A percentile compares a stretch with the other conserved stretches of the same genome.
phyloP scores from a whole-genome alignment of 2,329 filamentous ascomycete species.

The Penicillium sp. region DNA sequence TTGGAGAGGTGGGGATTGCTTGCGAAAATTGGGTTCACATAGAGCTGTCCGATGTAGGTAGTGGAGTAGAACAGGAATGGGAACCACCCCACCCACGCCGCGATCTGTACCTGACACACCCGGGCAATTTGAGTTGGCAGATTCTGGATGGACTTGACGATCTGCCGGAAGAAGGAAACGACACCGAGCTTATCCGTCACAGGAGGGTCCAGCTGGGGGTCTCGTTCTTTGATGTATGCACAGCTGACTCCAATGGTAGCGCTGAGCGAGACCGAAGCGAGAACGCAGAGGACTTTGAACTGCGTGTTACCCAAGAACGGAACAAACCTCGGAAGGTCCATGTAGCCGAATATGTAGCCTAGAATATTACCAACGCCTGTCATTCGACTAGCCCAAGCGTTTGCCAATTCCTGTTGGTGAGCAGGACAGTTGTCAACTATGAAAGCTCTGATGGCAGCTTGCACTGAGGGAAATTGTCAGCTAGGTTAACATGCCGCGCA shows the following conservation, averaged over 20 bases:
- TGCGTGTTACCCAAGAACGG: slow-evolving; percentile 84
- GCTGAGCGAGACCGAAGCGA: slow-evolving; percentile 74
- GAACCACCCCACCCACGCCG: slow-evolving; percentile 94
- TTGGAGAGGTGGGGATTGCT: slow-evolving; percentile 76
- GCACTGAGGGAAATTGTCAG: slow-evolving; percentile 56
- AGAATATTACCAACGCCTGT: slow-evolving; percentile 87
- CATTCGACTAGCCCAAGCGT: slow-evolving; percentile 89
- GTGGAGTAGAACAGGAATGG: slow-evolving; percentile 95
- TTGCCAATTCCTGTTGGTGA: slow-evolving; percentile 91
- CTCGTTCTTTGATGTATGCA: slow-evolving; percentile 70
- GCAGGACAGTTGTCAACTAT: slow-evolving; percentile 91
- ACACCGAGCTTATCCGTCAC: slow-evolving; percentile 65
- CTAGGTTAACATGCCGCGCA: not conserved
- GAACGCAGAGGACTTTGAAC: slow-evolving; percentile 87
- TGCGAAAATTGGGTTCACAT: slow-evolving; percentile 78
- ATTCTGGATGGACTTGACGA: slow-evolving; percentile 73
- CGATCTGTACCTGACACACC: slow-evolving; percentile 81
- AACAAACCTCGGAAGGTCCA: slow-evolving; percentile 72
- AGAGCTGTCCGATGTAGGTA: slow-evolving; percentile 90
- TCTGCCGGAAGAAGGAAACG: slow-evolving; percentile 74
- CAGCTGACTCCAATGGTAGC: slow-evolving; percentile 73
- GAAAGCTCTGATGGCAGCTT: slow-evolving; percentile 69
- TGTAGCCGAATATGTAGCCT: slow-evolving; percentile 84
- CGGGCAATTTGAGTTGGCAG: slow-evolving; percentile 79
- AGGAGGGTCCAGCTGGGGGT: slow-evolving; percentile 72